These are phyloP conservation scores for Agaricus subrufescens DNA, from an alignment of 768 basidiomycete species.

Conservation along the genomic window DNA sequence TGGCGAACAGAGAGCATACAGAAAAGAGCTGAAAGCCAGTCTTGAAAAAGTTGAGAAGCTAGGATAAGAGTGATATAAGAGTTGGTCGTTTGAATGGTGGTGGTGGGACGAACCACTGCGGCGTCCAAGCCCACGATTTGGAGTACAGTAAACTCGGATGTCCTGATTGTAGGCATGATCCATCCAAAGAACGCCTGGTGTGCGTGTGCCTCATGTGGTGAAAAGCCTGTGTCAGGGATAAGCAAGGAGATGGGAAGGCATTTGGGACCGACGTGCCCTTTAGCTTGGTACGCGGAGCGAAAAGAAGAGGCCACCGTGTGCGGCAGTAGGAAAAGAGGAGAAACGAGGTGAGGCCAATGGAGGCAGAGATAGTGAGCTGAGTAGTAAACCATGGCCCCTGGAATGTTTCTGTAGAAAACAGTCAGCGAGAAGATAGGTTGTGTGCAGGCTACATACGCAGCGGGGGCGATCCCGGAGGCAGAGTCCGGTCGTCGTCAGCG, in stretches of 20 bases:
- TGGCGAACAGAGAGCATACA: conserved; percentile 76
- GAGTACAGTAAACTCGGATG: conserved; percentile 88
- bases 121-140: conserved; percentile 97
- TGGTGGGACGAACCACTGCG: conserved; percentile 67
- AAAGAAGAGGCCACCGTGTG: conserved; percentile 83
- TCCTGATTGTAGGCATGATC: conserved; percentile 89
- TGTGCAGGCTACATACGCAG: conserved; percentile 39
- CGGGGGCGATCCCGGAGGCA: conserved; percentile 65
- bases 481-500: conserved; percentile 28
- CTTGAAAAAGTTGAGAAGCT: conserved; percentile 95
- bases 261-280: conserved; percentile 55
- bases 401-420: conserved; percentile 53
- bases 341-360: conserved; percentile 78
- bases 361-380: conserved; percentile 72
- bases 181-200: conserved; percentile 90
- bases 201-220: conserved; percentile 88
- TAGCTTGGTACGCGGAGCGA: conserved; percentile 90
- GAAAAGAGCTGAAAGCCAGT: conserved; percentile 92
- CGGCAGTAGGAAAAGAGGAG: conserved; percentile 86
- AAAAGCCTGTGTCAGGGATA: conserved; percentile 59
- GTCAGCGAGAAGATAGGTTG: neutral
- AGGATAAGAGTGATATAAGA: neutral
- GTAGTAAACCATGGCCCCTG: conserved; percentile 96
- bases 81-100: neutral
- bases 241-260: neutral